A percentile compares a stretch with the other conserved stretches of the same genome.
Evolutionary conservation across 2,329 filamentous ascomycete species (phyloP).

Genomic region (Alternaria infectoria): DNA sequence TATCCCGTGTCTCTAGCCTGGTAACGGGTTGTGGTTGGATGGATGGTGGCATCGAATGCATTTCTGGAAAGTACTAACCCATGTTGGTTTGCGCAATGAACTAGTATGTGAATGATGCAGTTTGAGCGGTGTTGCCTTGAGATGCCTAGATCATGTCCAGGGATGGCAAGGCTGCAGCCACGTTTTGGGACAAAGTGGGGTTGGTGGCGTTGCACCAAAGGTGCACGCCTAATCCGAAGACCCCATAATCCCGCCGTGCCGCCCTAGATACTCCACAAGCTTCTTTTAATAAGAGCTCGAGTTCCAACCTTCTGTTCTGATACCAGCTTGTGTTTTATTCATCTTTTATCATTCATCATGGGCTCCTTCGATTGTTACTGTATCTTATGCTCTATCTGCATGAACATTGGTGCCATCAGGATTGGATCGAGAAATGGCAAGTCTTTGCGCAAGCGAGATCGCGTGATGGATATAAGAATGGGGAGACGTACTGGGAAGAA

Average conservation of each 20-base stretch:
- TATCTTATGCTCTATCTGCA: constrained; percentile 20
- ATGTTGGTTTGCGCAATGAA: neutral
- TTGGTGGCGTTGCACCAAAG: neutral
- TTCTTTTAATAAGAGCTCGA: neutral
- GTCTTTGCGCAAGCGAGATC: constrained; percentile 8
- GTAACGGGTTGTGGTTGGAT: neutral
- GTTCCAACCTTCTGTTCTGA: neutral
- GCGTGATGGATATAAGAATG: constrained; percentile 5
- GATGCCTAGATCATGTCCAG: neutral
- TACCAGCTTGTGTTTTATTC: neutral
- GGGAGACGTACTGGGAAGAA: constrained; percentile 8
- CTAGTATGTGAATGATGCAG: neutral
- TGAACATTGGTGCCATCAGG: neutral
- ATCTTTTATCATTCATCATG: neutral
- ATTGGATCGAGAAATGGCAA: constrained; percentile 11
- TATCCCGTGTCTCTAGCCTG: neutral
- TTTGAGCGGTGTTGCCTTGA: neutral
- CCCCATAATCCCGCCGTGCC: neutral
- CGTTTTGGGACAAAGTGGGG: neutral
- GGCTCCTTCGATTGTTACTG: constrained; percentile 29
- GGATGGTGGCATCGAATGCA: neutral
- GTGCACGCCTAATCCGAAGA: neutral
- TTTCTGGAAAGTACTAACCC: neutral
- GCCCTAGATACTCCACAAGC: neutral
- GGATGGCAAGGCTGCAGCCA: neutral